Conservation (phyloP, 495 filamentous ascomycete genomes). For the Penicillium silybi region DNA sequence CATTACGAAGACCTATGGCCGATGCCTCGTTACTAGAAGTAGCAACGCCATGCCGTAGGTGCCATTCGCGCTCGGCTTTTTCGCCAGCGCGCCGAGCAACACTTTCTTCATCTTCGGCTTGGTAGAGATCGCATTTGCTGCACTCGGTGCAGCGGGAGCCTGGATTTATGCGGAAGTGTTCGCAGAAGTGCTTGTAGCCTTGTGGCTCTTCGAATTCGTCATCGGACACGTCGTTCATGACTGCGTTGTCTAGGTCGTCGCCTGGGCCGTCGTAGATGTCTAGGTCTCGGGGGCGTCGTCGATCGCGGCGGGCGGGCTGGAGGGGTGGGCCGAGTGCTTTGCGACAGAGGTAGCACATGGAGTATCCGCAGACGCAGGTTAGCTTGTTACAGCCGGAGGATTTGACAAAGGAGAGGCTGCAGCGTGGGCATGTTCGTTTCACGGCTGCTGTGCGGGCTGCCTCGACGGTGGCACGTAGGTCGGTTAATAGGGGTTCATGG, state of each 20-base stretch:
- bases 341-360: constrained; percentile 93
- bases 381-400: constrained; percentile 92
- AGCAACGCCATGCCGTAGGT: constrained; percentile 54
- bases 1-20: constrained; percentile 20
- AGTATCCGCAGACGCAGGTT: constrained; percentile 95
- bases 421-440: constrained; percentile 91
- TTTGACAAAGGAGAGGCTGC: constrained; percentile 88
- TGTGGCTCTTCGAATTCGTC: constrained; percentile 48
- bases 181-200: constrained; percentile 89
- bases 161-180: constrained; percentile 78
- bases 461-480: constrained; percentile 83
- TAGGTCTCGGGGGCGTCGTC: constrained; percentile 1
- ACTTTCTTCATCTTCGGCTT: constrained; percentile 76
- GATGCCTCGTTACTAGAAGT: constrained; percentile 10
- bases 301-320: constrained; percentile 5
- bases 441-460: constrained; percentile 87
- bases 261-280: constrained; percentile 10
- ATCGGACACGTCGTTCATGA: constrained; percentile 10
- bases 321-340: constrained; percentile 39
- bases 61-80: constrained; percentile 80
- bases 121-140: constrained; percentile 85
- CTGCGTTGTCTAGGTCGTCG: constrained; percentile 3
- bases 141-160: constrained; percentile 72
- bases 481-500: constrained; percentile 58
- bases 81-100: constrained; percentile 71